Percentiles rank a stretch among this genome's conserved stretches.
These are phyloP conservation scores for Sugiyamaella japonica DNA, from an alignment of 1,139 yeast species.

Conservation along the genomic window DNA sequence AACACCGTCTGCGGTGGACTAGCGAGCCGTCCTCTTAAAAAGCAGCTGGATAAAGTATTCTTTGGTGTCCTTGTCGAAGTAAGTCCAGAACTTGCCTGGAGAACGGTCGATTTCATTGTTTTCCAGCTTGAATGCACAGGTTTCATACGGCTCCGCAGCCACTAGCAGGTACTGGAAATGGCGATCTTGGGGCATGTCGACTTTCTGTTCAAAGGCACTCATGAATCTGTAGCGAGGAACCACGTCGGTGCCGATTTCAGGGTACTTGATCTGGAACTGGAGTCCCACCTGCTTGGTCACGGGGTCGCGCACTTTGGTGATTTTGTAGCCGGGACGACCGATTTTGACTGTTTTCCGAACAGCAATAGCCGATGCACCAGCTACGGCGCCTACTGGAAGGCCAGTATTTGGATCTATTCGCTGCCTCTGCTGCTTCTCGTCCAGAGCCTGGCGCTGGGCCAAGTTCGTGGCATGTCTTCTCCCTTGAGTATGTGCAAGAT, in stretches of 20 bases:
- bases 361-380: slow-evolving; percentile 34
- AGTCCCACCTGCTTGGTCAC: slow-evolving; percentile 59
- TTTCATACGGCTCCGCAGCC: slow-evolving; percentile 84
- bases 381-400: slow-evolving; percentile 33
- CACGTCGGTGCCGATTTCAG: slow-evolving; percentile 48
- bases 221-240: slow-evolving; percentile 69
- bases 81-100: slow-evolving; percentile 58
- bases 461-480: slow-evolving; percentile 70
- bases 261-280: slow-evolving; percentile 56
- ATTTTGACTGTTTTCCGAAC: slow-evolving; percentile 58
- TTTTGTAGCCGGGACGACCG: slow-evolving; percentile 70
- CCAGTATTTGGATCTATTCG: slow-evolving; percentile 18
- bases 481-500: slow-evolving; percentile 78
- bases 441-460: slow-evolving; percentile 52
- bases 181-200: slow-evolving; percentile 46
- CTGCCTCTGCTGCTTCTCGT: slow-evolving; percentile 29
- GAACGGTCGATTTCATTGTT: slow-evolving; percentile 55
- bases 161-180: slow-evolving; percentile 66
- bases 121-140: slow-evolving; percentile 69
- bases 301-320: slow-evolving; percentile 67
- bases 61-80: slow-evolving; percentile 67
- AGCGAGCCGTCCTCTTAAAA: slow-evolving; percentile 32
- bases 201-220: slow-evolving; percentile 68
- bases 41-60: slow-evolving; percentile 70
- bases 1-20: too few relatives aligned